Evolutionary conservation across 2,329 filamentous ascomycete genomes (phyloP), one percentile per base, ranked within the genome.

Genomic region (Claviceps sorghi): DNA sequence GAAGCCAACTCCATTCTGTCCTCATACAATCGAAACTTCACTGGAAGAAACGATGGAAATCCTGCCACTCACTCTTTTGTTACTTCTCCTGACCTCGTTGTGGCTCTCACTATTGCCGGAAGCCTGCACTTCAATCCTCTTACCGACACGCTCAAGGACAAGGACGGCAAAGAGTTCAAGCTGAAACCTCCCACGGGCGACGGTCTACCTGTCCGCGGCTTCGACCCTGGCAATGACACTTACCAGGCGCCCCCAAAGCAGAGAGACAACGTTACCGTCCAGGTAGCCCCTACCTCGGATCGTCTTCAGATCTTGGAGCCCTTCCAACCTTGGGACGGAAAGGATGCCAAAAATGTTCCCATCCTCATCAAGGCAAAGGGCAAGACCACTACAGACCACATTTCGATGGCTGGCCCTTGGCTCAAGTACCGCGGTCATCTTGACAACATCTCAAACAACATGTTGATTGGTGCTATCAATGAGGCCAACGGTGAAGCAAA

Each of bases 1-100:
- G 83, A 87, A 62, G 76, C 89, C 64, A 98, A 98, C 83, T 94
- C 89, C 7, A 98, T 98, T 69, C 77, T 98, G 68, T 96, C 90
- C 47, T 97, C 93, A 30, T 98, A 96, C 84, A 98, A 98, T 85
- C 89, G 93, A 73, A 97, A 98, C 83, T 97, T 98, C 77, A 97
- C 91, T 56, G 91, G 91, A 60, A 88, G 93, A 68, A 97, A 97
- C 71, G 90, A 95, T 62, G 89, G 87, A 60, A 97, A 95, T 79
- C 89, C 89, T 42, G 88, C 88, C 52, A 95, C 89, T 50, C 89
- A 95, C 76, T 88, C 88, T 54, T 95, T 95, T 70, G 89, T 95
- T 60, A 84, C 89, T 58, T 95, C 88, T 7, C 89, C 89, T 53
- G 89, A 95, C 67, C 75, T 95, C 56, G 88, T 94, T 44, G 87